Percentiles rank a stretch among this genome's conserved stretches.
phyloP scores from a whole-genome alignment of 2,329 filamentous ascomycete species.

The Fusarium concolor region DNA sequence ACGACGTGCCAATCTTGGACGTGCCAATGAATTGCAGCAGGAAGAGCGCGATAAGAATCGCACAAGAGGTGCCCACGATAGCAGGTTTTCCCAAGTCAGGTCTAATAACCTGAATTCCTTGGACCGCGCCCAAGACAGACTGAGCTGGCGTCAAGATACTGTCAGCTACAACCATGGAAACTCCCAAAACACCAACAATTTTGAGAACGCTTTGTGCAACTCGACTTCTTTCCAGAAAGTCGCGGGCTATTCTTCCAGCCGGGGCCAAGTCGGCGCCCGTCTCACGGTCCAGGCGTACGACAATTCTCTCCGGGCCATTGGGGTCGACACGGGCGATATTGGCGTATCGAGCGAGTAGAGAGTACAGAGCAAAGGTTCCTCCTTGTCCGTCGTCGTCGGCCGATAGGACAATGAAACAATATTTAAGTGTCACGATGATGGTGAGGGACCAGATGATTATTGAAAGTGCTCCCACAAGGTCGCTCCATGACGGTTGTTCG shows the following conservation, averaged over 20 bases:
- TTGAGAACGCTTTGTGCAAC: slow-evolving; percentile 67
- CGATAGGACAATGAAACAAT: slow-evolving; percentile 71
- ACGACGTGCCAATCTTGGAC: slow-evolving; percentile 67
- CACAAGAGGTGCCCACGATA: slow-evolving; percentile 73
- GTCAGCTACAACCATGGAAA: slow-evolving; percentile 75
- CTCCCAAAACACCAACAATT: slow-evolving; percentile 71
- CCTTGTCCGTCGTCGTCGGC: slow-evolving; percentile 79
- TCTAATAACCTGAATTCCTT: slow-evolving; percentile 70
- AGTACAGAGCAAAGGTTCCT: slow-evolving; percentile 76
- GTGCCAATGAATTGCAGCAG: slow-evolving; percentile 73
- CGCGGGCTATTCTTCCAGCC: slow-evolving; percentile 64
- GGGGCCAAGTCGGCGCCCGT: slow-evolving; percentile 65
- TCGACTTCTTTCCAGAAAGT: slow-evolving; percentile 67
- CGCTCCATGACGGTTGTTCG: slow-evolving; percentile 63
- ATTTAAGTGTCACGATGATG: slow-evolving; percentile 77
- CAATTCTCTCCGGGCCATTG: slow-evolving; percentile 58
- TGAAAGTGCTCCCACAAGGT: slow-evolving; percentile 73
- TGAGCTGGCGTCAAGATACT: slow-evolving; percentile 77
- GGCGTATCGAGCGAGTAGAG: slow-evolving; percentile 68
- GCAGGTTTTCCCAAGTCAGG: slow-evolving; percentile 65
- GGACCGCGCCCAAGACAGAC: slow-evolving; percentile 76
- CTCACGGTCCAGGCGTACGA: slow-evolving; percentile 70
- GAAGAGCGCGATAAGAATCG: slow-evolving; percentile 73
- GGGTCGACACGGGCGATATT: slow-evolving; percentile 72
- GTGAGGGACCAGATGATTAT: slow-evolving; percentile 77